phyloP scores from a whole-genome alignment of 108 stramenopile genomes.

The Seminavis robusta region DNA sequence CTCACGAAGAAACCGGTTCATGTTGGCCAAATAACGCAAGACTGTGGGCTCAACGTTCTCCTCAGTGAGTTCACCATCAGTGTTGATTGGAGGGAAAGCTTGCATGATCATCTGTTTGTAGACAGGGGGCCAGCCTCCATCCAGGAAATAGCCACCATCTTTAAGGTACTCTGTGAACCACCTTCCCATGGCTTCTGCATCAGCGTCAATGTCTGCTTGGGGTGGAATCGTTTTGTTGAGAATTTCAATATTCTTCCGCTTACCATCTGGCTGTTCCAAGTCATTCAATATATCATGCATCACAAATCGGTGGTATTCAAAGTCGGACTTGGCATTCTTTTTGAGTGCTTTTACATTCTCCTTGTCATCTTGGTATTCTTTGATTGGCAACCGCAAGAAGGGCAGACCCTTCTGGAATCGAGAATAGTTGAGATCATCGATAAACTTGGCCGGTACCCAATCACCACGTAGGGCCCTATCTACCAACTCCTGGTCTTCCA shows the following conservation, averaged over 20 bases:
- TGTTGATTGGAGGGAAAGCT: conserved; percentile 31
- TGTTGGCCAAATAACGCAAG: too few species aligned
- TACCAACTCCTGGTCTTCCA: conserved; percentile 32
- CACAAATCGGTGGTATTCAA: conserved; percentile 9
- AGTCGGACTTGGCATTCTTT: conserved; percentile 11
- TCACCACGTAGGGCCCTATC: conserved; percentile 28
- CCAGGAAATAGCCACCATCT: conserved; percentile 38
- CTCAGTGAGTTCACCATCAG: conserved; percentile 19
- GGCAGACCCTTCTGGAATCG: conserved; percentile 19
- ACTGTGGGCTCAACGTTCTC: conserved; percentile 35
- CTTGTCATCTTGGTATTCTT: conserved; percentile 42
- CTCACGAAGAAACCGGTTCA: too few species aligned
- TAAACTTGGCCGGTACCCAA: conserved; percentile 24
- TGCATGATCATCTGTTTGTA: conserved; percentile 46
- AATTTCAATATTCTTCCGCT: conserved; percentile 7
- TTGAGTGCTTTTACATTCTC: conserved; percentile 16
- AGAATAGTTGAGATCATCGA: conserved; percentile 17
- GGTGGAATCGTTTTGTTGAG: conserved; percentile 14
- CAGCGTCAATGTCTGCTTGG: conserved; percentile 8
- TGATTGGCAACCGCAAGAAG: conserved; percentile 15
- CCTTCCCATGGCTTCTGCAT: conserved; percentile 25
- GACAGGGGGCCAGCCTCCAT: conserved; percentile 10
- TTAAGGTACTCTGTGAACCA: conserved; percentile 46
- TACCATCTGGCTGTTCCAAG: conserved; percentile 1
- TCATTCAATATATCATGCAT: conserved; percentile 18